Evolutionary conservation across 2,329 filamentous ascomycete genomes (phyloP), one percentile per base, ranked within the genome.

Genomic region (Sclerotinia trifoliorum): DNA sequence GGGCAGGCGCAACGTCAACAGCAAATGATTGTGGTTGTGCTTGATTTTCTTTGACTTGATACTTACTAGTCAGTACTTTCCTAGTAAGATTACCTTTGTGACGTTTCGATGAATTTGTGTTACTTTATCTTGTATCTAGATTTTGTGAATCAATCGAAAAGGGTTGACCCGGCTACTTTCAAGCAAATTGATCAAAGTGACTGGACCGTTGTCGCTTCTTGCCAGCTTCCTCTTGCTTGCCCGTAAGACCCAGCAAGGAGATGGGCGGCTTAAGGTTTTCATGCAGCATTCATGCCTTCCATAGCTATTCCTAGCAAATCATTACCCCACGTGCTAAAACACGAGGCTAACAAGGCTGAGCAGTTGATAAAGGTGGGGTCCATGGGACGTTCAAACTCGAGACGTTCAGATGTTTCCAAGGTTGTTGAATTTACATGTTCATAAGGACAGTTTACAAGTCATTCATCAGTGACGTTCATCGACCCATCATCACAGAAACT

Each of bases 1-100:
- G 69, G 69, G 69, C 64, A 70, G 8, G 3, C 11, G 24, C 32
- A 35, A 39, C 35, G 19, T n/a, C 51, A 15, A 10, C 55, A 42
- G 55, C 35, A 24, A 57, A 57, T 42, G 35, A 11, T n/a, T 42
- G 32, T 42, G 35, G 13, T n/a, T 42, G 32, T 17, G 32, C 29
- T n/a, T 39, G 54, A 29, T n/a, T n/a, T 35, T 21, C 29, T 10
- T 54, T 32, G 26, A 29, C 29, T 10, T 42, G 13, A 42, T 19
- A 32, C 26, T 26, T 56, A 32, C 19, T 15, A 15, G 29, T 21
- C 35, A 5, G 29, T 39, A 56, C 19, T 42, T 42, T 42, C 13
- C 15, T 15, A 17, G 39, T 42, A 17, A 42, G 39, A 42, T 42
- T 42, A 42, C 13, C 39, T 42, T 42, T 42, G 39, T 42, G 39